These are phyloP conservation scores for Tolypocladium cylindrosporum DNA, from an alignment of 2,329 filamentous ascomycete species.

Conservation along the genomic window DNA sequence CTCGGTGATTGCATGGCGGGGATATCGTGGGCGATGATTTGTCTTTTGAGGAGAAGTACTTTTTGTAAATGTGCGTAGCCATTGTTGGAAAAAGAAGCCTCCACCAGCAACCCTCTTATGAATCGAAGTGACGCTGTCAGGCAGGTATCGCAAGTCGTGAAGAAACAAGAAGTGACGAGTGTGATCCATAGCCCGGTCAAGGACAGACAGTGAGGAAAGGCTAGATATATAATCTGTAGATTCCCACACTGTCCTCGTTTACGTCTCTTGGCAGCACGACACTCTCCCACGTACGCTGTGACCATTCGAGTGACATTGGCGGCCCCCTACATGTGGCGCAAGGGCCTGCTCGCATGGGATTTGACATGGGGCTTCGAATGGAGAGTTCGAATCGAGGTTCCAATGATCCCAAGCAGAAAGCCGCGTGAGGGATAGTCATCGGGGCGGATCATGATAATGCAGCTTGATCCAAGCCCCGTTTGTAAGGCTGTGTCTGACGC, in stretches of 20 bases:
- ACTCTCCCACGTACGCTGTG: neutral
- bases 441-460: neutral
- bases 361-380: neutral
- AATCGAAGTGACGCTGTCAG: neutral
- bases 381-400: neutral
- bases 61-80: neutral
- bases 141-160: neutral
- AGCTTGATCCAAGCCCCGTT: neutral
- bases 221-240: neutral
- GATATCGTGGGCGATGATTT: neutral
- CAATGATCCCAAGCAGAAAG: neutral
- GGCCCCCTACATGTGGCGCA: neutral
- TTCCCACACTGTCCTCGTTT: neutral
- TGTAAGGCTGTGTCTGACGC: neutral
- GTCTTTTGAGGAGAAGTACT: neutral
- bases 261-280: neutral
- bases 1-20: slow-evolving; percentile 11
- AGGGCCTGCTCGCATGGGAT: neutral
- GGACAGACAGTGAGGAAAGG: neutral
- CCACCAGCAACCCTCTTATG: neutral
- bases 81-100: neutral
- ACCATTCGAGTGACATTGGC: neutral
- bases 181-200: neutral
- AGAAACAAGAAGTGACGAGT: neutral
- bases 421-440: no score